Percentiles rank a stretch among this genome's conserved stretches.
These are phyloP conservation scores for Drechslerella coelobrocha DNA, from an alignment of 2,329 filamentous ascomycete species.

Conservation along the genomic window DNA sequence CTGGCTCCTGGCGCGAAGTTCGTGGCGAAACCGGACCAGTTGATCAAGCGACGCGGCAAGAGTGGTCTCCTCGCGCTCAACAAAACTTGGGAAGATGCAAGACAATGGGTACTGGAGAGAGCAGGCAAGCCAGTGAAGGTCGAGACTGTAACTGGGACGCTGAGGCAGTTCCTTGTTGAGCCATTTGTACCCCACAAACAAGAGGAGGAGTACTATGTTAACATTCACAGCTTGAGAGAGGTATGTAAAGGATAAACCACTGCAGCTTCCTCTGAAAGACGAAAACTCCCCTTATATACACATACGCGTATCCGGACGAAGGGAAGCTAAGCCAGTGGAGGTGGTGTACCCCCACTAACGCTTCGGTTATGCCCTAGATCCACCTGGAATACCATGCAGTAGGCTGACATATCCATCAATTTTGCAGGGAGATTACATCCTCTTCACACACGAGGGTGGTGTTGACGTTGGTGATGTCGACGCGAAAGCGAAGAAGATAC, in stretches of 20 bases:
- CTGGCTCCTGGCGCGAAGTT: constrained; percentile 83
- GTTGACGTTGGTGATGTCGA: constrained; percentile 99
- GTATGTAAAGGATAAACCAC: constrained; percentile 67
- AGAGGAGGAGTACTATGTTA: constrained; percentile 99
- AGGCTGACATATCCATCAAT: constrained; percentile 10
- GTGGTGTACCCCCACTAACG: constrained; percentile 11
- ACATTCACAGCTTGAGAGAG: constrained; percentile 99
- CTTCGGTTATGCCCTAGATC: constrained; percentile 28
- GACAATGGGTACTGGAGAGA: constrained; percentile 89
- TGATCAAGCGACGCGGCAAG: constrained; percentile 99
- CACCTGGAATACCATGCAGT: constrained; percentile 11
- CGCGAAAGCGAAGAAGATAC: constrained; percentile 96
- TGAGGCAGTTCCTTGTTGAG: constrained; percentile 97
- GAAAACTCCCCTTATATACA: constrained; percentile 21
- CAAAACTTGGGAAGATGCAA: constrained; percentile 94
- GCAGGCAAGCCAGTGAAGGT: constrained; percentile 92
- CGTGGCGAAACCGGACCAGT: constrained; percentile 98
- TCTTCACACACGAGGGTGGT: constrained; percentile 99
- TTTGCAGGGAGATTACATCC: constrained; percentile 93
- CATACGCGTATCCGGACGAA: constrained; percentile 37
- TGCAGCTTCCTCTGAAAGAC: constrained; percentile 52
- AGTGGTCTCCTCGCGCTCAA: constrained; percentile 94
- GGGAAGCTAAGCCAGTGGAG: constrained; percentile 40
- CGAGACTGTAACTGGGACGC: constrained; percentile 84
- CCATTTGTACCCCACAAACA: constrained; percentile 95